Evolutionary conservation across 2,329 filamentous ascomycete genomes (phyloP).

Genomic region (Plectosphaerella plurivora): DNA sequence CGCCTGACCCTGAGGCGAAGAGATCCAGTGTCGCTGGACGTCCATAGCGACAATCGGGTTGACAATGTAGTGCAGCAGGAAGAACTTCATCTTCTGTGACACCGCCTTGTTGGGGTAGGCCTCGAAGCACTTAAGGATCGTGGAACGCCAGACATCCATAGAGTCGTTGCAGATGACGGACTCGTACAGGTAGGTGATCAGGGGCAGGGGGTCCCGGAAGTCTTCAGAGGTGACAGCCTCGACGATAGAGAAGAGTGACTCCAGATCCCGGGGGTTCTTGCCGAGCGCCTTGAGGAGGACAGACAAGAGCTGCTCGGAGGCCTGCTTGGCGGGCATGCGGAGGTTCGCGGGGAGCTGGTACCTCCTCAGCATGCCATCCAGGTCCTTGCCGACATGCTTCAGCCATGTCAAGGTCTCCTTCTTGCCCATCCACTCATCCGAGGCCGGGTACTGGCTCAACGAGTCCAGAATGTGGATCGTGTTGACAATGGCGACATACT

Average conservation of each 20-base stretch:
- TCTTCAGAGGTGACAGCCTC: constrained; percentile 81
- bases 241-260: constrained; percentile 79
- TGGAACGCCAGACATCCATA: constrained; percentile 77
- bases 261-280: constrained; percentile 69
- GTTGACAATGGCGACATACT: constrained; percentile 71
- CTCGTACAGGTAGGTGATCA: constrained; percentile 80
- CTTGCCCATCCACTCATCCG: constrained; percentile 67
- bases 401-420: constrained; percentile 58
- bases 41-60: constrained; percentile 98
- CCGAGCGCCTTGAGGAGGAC: constrained; percentile 79
- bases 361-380: constrained; percentile 69
- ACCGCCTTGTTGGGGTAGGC: constrained; percentile 75
- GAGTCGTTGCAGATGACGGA: constrained; percentile 80
- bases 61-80: constrained; percentile 84
- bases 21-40: constrained; percentile 77
- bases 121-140: constrained; percentile 82
- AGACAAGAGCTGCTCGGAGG: constrained; percentile 79
- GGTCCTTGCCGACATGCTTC: constrained; percentile 66
- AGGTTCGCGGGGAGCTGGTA: constrained; percentile 68
- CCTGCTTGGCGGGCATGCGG: constrained; percentile 82
- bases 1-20: constrained; percentile 47
- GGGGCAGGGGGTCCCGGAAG: constrained; percentile 68
- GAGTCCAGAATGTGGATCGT: constrained; percentile 82
- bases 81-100: constrained; percentile 88
- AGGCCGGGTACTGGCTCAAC: constrained; percentile 62